Base-by-base conservation (phyloP, 768 basidiomycete genomes). In the Tulasnella calospora region DNA sequence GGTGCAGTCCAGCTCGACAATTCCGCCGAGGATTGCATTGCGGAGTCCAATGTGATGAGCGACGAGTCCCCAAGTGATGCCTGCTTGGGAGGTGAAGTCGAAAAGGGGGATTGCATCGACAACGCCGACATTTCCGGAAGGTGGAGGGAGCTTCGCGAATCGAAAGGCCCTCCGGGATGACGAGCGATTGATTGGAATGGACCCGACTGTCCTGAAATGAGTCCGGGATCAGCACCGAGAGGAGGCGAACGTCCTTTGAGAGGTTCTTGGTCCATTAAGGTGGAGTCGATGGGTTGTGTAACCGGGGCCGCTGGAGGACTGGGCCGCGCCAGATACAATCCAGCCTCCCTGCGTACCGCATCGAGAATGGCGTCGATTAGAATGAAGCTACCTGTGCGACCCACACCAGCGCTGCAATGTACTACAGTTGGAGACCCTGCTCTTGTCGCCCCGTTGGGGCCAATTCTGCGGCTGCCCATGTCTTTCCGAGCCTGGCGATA, bases 371-470 rank as follows among this genome's bases (percentile, higher is more conserved):
- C 91, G 83, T 95, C 94, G 1, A 97, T 89, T 10, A 94, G 90
- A 82, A 98, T 95, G 83, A 94, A 98, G 35, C 93, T 94, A 30
- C 97, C 97, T 0, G 97, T 98, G 57, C 97, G 89, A 0, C 97
- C 97, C 8, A 98, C 95, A 27, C 97, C 97, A 0, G 97, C 97
- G 40, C 94, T 96, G 83, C 96, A 96, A 83, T 96, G 95, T 80
- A 96, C 84, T 71, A 96, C 83, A 38, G 95, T 88, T 0, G 94
- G 93, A 30, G 81, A 81, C 15, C 73, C 73, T 10, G 77, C 35
- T 30, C 9, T 46, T 10, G 41, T 21, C 3, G 36, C 38, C 30
- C n/a, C 38, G 38, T 27, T 47, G 41, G 27, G 3, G 38, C 0
- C 21, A 6, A 7, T 61, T 78, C 57, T 30, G 57, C 7, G 4